A percentile compares a stretch with the other conserved stretches of the same genome.
Conservation (phyloP, 768 basidiomycete species). For the Pleurotus giganteus region DNA sequence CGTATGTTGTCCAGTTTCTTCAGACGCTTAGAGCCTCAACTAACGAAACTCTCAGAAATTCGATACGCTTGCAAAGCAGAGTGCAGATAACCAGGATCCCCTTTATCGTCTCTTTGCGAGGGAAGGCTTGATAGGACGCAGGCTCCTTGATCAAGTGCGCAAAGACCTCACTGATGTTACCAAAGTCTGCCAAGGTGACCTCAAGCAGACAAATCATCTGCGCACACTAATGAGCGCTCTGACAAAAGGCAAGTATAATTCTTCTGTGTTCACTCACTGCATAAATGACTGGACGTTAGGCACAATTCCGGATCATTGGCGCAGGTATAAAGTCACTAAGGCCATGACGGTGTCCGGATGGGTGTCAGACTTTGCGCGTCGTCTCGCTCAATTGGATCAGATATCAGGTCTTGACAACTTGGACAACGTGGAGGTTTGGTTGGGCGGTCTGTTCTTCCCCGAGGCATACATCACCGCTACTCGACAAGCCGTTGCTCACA, state of each 20-base stretch:
- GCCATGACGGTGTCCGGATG: conserved; percentile 81
- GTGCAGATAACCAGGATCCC: conserved; percentile 76
- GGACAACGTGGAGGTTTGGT: conserved; percentile 78
- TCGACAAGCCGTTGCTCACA: conserved; percentile 92
- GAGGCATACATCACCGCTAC: conserved; percentile 96
- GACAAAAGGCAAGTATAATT: conserved; percentile 67
- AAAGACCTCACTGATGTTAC: conserved; percentile 80
- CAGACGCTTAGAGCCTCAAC: not conserved
- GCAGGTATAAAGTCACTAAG: conserved; percentile 83
- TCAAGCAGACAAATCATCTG: conserved; percentile 96
- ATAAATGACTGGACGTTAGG: conserved; percentile 40
- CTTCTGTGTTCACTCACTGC: conserved; percentile 11
- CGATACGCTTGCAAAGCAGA: conserved; percentile 60
- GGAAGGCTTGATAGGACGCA: conserved; percentile 79
- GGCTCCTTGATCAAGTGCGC: conserved; percentile 74
- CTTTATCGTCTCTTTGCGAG: conserved; percentile 86
- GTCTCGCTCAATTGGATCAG: conserved; percentile 78
- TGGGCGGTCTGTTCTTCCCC: conserved; percentile 94
- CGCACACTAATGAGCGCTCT: conserved; percentile 87
- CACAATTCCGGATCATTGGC: conserved; percentile 87
- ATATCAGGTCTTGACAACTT: conserved; percentile 65
- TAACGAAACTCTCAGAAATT: conserved; percentile 47
- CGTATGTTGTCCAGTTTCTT: conserved; percentile 41
- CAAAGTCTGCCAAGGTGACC: conserved; percentile 79
- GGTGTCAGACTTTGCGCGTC: conserved; percentile 78